Evolutionary conservation across 1,284 basidiomycete species (phyloP).

Genomic region (Marasmius fiardii): DNA sequence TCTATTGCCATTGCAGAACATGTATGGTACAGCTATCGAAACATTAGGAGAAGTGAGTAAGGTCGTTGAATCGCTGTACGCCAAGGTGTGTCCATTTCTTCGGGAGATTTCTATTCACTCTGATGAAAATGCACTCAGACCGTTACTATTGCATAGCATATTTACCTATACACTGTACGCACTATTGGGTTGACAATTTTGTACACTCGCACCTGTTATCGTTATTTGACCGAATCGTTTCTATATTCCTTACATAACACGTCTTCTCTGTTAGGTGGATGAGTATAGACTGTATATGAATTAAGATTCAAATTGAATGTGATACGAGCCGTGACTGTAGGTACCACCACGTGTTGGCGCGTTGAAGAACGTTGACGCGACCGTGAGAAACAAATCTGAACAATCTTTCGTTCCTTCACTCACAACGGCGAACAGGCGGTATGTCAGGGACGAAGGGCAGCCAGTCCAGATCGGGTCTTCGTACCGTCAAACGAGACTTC

Average conservation of each 20-base stretch:
- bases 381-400: neutral
- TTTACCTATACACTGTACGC: neutral
- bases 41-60: conserved; percentile 89
- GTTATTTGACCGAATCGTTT: no score
- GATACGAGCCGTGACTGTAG: neutral
- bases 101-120: conserved; percentile 4
- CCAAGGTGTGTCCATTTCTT: conserved; percentile 70
- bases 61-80: conserved; percentile 89
- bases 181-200: no score
- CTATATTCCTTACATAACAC: no score
- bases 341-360: neutral
- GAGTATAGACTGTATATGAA: no score
- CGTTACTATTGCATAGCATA: conserved; percentile 43
- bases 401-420: neutral
- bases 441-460: conserved; percentile 6
- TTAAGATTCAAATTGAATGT: no score
- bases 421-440: neutral
- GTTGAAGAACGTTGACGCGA: neutral
- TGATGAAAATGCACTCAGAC: conserved; percentile 26
- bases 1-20: conserved; percentile 47
- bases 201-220: no score
- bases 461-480: conserved; percentile 11
- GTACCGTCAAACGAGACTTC: conserved; percentile 20
- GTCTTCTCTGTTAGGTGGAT: no score
- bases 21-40: conserved; percentile 84